Base-by-base conservation (phyloP, 257 asterid genomes). In the Linaria vulgaris region DNA sequence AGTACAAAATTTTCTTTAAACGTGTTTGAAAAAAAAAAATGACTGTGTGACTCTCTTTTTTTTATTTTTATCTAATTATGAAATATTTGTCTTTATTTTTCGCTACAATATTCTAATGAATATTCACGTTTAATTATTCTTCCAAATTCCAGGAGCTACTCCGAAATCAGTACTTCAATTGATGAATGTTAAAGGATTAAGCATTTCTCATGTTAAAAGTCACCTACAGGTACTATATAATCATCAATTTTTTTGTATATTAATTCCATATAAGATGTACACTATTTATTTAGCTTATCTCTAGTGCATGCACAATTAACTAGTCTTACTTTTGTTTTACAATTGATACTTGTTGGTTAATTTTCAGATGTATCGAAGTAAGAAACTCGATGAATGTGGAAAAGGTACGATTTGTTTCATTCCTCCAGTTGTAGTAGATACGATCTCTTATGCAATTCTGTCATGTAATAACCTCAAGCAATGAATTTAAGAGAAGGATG, bases 361-460 rank as follows among this genome's bases (percentile, higher is more conserved):
- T n/a, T n/a, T n/a, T n/a, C 88, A 90, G 98, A 91, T 91, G 98
- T 91, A 83, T 38, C 81, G 98, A 62, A 76, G 96, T 56, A 91
- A 85, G 84, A 91, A 83, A 75, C 91, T 91, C 12, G 98, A 91
- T 66, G 96, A 83, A 65, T 79, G 87, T 0, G 95, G 98, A 23
- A 87, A 84, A 82, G 96, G 98, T 91, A 79, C 20, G 16, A 19
- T n/a, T 13, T 6, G 57, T 23, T 48, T 0, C 4, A 37, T 19
- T 15, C 17, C 25, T 17, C 53, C 3, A 45, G 51, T 45, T 45
- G 19, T 47, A 47, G 10, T 9, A 47, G 7, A 46, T 15, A n/a
- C 17, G 53, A 47, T 34, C 11, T 34, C 11, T 41, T 34, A 47
- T 17, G 6, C 9, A 49, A 17, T 17, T 49, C 53, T n/a, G 62